These are phyloP conservation scores for Piper betle DNA, from an alignment of 164 flowering plant genomes.

Conservation along the genomic window DNA sequence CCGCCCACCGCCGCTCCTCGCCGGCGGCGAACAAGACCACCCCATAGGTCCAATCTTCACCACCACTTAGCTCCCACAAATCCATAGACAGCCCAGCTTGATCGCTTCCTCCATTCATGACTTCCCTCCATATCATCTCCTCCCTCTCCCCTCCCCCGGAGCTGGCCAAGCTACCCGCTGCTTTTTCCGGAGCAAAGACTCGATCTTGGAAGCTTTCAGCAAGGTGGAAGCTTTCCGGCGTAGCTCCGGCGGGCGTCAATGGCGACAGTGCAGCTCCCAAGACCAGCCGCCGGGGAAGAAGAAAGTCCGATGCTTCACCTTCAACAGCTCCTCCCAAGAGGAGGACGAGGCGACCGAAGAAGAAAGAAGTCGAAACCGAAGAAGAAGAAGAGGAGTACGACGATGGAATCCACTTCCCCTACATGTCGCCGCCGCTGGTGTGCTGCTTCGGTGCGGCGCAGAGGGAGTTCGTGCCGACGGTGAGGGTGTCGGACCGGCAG, in stretches of 20 bases:
- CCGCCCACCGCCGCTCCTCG: too few relatives aligned
- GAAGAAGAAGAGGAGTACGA: slow-evolving; percentile 29
- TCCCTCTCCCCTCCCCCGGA: too few relatives aligned
- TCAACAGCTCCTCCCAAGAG: slow-evolving; percentile 4
- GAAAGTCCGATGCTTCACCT: slow-evolving; percentile 15
- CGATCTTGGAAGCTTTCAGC: neutral
- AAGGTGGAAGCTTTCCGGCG: neutral
- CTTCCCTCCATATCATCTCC: too few relatives aligned
- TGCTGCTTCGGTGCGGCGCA: slow-evolving; percentile 91
- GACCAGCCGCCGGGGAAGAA: slow-evolving; percentile 34
- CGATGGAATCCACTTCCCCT: slow-evolving; percentile 54
- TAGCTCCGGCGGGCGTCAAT: slow-evolving; percentile 12
- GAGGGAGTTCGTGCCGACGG: slow-evolving; percentile 80
- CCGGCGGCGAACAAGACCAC: too few relatives aligned
- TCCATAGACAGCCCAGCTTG: too few relatives aligned
- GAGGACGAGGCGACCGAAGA: slow-evolving; percentile 19
- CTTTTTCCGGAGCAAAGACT: too few relatives aligned
- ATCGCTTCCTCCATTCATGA: too few relatives aligned
- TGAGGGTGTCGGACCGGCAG: slow-evolving; percentile 47
- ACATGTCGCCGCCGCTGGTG: slow-evolving; percentile 56
- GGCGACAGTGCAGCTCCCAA: slow-evolving; percentile 22
- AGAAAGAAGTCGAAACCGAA: neutral
- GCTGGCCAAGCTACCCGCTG: too few relatives aligned
- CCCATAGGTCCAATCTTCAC: too few relatives aligned
- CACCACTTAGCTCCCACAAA: too few relatives aligned